phyloP scores from a whole-genome alignment of 805 yeast genomes.

The Starmerella bombi region DNA sequence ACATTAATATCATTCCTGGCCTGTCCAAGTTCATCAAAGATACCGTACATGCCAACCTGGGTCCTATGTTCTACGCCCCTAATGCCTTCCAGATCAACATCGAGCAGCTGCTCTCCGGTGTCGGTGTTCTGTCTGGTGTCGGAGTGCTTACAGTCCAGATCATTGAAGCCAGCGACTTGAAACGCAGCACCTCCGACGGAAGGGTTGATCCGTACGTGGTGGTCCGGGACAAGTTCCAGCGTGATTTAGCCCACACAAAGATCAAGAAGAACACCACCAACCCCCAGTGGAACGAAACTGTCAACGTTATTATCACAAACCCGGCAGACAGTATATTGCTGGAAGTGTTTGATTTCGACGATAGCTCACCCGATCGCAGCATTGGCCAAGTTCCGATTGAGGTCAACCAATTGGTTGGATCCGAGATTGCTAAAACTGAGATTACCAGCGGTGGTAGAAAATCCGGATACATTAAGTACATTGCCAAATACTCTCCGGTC shows the following conservation, averaged over 20 bases:
- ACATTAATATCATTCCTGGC: conserved; percentile 72
- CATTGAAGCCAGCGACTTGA: conserved; percentile 53
- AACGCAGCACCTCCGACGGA: conserved; percentile 54
- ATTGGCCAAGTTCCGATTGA: conserved; percentile 69
- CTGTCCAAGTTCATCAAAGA: conserved; percentile 66
- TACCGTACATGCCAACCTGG: conserved; percentile 73
- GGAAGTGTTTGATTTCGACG: conserved; percentile 63
- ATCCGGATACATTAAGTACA: conserved; percentile 61
- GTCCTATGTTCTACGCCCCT: conserved; percentile 80
- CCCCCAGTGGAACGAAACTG: conserved; percentile 78
- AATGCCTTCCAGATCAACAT: conserved; percentile 85
- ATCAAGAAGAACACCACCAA: conserved; percentile 50
- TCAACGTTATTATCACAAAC: conserved; percentile 54
- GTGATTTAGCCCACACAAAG: conserved; percentile 52
- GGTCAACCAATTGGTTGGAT: conserved; percentile 44
- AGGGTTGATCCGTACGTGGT: conserved; percentile 84
- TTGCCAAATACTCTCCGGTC: conserved; percentile 65
- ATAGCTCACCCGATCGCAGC: conserved; percentile 58
- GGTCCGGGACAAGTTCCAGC: conserved; percentile 40
- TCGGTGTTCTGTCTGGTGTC: conserved; percentile 61
- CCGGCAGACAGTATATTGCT: conserved; percentile 74
- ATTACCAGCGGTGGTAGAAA: conserved; percentile 72
- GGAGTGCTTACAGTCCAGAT: conserved; percentile 70
- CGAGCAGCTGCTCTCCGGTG: conserved; percentile 79
- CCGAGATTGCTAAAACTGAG: conserved; percentile 38